Evolutionary conservation across 495 filamentous ascomycete species (phyloP).

Genomic region (Aeminium ludgeri): DNA sequence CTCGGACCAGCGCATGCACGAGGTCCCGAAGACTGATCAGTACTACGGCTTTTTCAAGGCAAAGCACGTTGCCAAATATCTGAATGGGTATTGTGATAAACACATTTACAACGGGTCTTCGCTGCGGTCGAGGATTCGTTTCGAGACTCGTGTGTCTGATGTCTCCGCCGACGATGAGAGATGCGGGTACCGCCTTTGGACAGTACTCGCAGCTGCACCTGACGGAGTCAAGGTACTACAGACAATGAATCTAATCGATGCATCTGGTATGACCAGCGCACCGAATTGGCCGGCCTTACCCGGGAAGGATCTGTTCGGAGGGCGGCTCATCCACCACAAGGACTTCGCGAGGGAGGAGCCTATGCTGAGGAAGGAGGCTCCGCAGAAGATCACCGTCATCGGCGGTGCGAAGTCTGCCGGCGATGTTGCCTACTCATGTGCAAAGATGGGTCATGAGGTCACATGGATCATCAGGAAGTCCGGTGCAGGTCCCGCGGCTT

Average conservation of each 20-base stretch:
- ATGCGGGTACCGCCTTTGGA: too few species aligned
- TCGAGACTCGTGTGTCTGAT: too few species aligned
- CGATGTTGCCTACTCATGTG: conserved; percentile 27
- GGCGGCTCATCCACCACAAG: conserved; percentile 26
- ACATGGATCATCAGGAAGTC: conserved; percentile 28
- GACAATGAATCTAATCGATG: conserved; percentile 25
- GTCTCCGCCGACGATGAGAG: too few species aligned
- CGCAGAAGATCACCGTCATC: conserved; percentile 23
- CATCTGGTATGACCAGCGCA: conserved; percentile 26
- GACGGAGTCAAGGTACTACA: conserved; percentile 1
- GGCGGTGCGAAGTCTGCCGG: conserved; percentile 31
- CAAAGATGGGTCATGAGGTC: conserved; percentile 26
- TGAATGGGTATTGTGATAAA: conserved; percentile 23
- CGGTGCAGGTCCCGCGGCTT: conserved; percentile 22
- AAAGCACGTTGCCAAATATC: conserved; percentile 27
- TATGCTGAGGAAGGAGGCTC: conserved; percentile 12
- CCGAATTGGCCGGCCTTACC: conserved; percentile 21
- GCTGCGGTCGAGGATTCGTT: too few species aligned
- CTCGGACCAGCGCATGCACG: conserved; percentile 24
- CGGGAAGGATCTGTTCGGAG: conserved; percentile 13
- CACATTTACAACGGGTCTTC: too few species aligned
- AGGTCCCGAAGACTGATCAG: conserved; percentile 18
- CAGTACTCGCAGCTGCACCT: neutral
- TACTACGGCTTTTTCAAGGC: conserved; percentile 24
- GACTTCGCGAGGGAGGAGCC: conserved; percentile 21